Percentiles rank a stretch among this genome's conserved stretches.
Evolutionary conservation across 192 early-diverging fungal genomes (phyloP).

Genomic region (Pilobolus umbonatus): DNA sequence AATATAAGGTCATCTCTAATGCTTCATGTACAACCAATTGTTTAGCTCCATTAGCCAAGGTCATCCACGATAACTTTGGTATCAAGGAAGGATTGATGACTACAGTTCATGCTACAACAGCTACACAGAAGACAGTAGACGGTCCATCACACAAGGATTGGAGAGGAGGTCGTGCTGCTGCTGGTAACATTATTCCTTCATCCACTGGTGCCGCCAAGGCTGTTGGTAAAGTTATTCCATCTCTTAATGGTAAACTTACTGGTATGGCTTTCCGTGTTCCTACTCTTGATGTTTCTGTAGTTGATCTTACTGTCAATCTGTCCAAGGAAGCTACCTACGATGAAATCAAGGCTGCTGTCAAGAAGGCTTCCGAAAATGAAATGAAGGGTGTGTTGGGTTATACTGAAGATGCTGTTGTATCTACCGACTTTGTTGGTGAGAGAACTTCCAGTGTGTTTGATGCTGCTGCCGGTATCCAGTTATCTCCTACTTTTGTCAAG

Average conservation of each 20-base stretch:
- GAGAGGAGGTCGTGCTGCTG: slow-evolving; percentile 94
- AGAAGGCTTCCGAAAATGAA: slow-evolving; percentile 72
- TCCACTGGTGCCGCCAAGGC: slow-evolving; percentile 99
- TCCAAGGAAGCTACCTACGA: slow-evolving; percentile 88
- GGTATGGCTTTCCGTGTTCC: slow-evolving; percentile 98
- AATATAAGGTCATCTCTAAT: slow-evolving; percentile 90
- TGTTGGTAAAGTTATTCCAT: slow-evolving; percentile 96
- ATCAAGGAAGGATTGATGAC: slow-evolving; percentile 97
- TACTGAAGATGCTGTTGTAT: slow-evolving; percentile 95
- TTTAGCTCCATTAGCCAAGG: slow-evolving; percentile 96
- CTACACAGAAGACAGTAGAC: slow-evolving; percentile 99
- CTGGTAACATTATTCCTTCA: slow-evolving; percentile 94
- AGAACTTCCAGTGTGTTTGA: slow-evolving; percentile 90
- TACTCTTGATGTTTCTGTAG: slow-evolving; percentile 93
- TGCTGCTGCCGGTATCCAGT: slow-evolving; percentile 88
- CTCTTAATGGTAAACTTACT: slow-evolving; percentile 80
- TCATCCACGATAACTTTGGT: slow-evolving; percentile 93
- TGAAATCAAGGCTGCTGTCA: slow-evolving; percentile 84
- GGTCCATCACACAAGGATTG: slow-evolving; percentile 96
- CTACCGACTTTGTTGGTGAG: slow-evolving; percentile 93
- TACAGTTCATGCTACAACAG: slow-evolving; percentile 96
- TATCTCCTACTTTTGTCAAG: slow-evolving; percentile 98
- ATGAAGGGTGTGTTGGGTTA: slow-evolving; percentile 90
- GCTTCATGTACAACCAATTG: slow-evolving; percentile 99
- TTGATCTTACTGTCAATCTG: slow-evolving; percentile 94